Base-by-base conservation (phyloP, 192 early-diverging fungal genomes). In the Borealophlyctis nickersoniae region DNA sequence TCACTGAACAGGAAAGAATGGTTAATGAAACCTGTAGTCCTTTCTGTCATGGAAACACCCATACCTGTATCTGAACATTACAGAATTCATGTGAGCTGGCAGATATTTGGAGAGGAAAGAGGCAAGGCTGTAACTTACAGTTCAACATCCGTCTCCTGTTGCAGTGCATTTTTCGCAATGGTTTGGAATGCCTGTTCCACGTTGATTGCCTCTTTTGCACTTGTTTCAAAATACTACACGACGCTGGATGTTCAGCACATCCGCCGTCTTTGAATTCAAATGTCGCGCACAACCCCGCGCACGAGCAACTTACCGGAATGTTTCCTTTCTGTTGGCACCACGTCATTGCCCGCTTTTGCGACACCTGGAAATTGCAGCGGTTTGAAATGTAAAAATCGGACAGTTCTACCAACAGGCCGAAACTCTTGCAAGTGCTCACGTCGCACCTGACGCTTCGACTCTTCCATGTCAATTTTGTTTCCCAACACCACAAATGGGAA, bases 401-500 rank as follows among this genome's bases (percentile, higher is more conserved):
- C n/a, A 0, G 51, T 11, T 26, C 52, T 27, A 33, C 45, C n/a
- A n/a, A n/a, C n/a, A n/a, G n/a, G n/a, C n/a, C n/a, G n/a, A 23
- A 7, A 7, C 23, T 16, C 23, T 52, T 36, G n/a, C 53, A 45
- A 34, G 33, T 29, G 53, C n/a, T 34, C 39, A 49, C 49, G 0
- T 33, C 24, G 29, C 78, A 92, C 92, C 87, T 90, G 88, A 59
- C 93, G 74, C 76, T 89, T 91, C 34, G 82, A 82, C 67, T 98
- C 94, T 69, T 98, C 97, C 72, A 99, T 77, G 73, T 99, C 97
- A 51, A 99, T 85, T 83, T 99, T 99, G 81, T 99, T 99, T 53
- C 96, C 97, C n/a, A 99, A 77, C 16, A 99, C 93, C 52, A 99
- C 92, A 81, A 99, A 99, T 36, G 97, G 97, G 75, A 99, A 99